Conservation (phyloP, 2,329 filamentous ascomycete genomes). For the Metarhizium rileyi region DNA sequence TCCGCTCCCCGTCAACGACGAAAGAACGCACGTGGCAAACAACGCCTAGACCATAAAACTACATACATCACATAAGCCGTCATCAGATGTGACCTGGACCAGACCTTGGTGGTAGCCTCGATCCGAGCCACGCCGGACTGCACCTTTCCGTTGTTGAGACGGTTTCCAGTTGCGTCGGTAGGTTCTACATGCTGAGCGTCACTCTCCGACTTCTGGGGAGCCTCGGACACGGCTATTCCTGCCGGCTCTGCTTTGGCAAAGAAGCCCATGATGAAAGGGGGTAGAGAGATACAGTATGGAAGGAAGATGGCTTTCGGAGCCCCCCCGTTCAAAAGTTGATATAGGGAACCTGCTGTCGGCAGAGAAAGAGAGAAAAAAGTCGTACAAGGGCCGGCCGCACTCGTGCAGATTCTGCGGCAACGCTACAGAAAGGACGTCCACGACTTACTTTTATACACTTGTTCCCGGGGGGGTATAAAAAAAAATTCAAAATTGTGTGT, state of each 20-base stretch:
- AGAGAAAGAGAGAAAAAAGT: no score
- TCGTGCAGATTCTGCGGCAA: no score
- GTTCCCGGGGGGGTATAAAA: no score
- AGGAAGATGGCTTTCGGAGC: no score
- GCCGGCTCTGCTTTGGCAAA: not conserved
- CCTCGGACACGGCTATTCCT: not conserved
- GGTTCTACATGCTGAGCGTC: conserved; percentile 7
- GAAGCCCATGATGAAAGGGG: not conserved
- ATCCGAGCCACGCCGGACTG: conserved; percentile 34
- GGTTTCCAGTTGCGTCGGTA: conserved; percentile 7
- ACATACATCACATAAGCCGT: conserved; percentile 30
- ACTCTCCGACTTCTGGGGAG: not conserved
- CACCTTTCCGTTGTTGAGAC: conserved; percentile 11
- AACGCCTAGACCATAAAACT: no score
- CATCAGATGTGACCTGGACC: conserved; percentile 28
- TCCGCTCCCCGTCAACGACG: conserved; percentile 8
- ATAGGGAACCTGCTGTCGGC: no score
- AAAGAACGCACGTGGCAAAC: not conserved
- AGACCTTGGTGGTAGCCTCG: conserved; percentile 34
- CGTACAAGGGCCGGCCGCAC: no score
- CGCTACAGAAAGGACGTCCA: no score
- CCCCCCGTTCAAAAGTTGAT: no score
- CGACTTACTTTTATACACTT: no score
- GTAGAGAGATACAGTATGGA: no score
- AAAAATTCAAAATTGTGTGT: no score